These are phyloP conservation scores for Tetraselmis striata DNA, from an alignment of 139 green algal species.

Conservation along the genomic window DNA sequence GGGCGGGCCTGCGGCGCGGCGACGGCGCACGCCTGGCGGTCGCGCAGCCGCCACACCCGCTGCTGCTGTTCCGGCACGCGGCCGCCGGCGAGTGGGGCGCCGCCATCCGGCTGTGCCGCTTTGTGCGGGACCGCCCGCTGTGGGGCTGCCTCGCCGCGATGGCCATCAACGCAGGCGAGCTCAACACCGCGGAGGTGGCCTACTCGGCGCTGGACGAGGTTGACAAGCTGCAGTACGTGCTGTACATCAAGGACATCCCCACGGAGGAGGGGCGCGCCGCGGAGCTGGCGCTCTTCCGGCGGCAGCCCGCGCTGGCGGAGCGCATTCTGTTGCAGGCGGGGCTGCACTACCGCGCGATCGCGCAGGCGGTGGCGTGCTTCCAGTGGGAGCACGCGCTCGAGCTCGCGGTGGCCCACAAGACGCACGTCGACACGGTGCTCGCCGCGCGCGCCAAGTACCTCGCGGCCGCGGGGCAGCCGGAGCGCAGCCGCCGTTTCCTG, in stretches of 20 bases:
- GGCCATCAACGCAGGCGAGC: constrained; percentile 52
- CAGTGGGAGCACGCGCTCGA: constrained; percentile 59
- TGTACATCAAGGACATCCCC: constrained; percentile 47
- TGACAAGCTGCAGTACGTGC: constrained; percentile 43
- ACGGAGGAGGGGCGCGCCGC: constrained; percentile 58
- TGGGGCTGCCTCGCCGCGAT: constrained; percentile 69
- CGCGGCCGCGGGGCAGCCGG: background rate
- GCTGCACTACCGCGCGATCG: constrained; percentile 67
- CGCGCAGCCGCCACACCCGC: constrained; percentile 35
- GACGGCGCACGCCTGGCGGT: constrained; percentile 51
- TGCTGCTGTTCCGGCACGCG: constrained; percentile 56
- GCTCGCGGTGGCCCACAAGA: constrained; percentile 60
- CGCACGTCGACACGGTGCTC: constrained; percentile 67
- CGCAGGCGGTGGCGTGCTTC: constrained; percentile 65
- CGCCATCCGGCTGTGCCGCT: constrained; percentile 64
- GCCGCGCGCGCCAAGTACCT: background rate
- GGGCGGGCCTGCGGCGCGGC: constrained; percentile 32
- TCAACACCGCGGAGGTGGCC: constrained; percentile 61
- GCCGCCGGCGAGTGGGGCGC: constrained; percentile 52
- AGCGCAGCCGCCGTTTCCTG: background rate
- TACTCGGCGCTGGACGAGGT: constrained; percentile 56
- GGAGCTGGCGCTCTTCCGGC: constrained; percentile 62
- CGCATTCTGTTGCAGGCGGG: constrained; percentile 66
- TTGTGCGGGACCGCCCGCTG: constrained; percentile 51
- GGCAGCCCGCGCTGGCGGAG: constrained; percentile 56